Evolutionary conservation across 257 asterid species (phyloP).

Genomic region (Coffea canephora): DNA sequence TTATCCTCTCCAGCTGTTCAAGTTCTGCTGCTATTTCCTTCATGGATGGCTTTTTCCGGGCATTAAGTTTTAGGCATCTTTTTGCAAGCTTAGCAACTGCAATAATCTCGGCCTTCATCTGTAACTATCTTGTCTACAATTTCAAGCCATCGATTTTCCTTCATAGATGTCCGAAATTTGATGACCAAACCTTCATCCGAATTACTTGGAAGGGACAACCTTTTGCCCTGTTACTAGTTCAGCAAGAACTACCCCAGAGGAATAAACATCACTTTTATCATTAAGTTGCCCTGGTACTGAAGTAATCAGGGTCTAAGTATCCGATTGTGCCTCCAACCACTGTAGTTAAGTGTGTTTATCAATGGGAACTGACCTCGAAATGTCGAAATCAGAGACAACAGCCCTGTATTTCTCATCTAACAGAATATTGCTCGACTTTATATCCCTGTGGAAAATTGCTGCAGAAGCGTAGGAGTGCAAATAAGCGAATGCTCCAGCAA

Average conservation of each 20-base stretch:
- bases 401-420: slow-evolving; percentile 36
- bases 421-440: slow-evolving; percentile 41
- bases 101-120: slow-evolving; percentile 22
- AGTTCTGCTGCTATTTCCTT: slow-evolving; percentile 39
- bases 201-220: slow-evolving; percentile 17
- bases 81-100: slow-evolving; percentile 26
- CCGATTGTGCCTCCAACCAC: slow-evolving; percentile 42
- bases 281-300: slow-evolving; percentile 35
- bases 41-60: slow-evolving; percentile 37
- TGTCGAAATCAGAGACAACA: slow-evolving; percentile 38
- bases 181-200: slow-evolving; percentile 26
- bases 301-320: slow-evolving; percentile 42
- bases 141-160: slow-evolving; percentile 20
- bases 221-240: slow-evolving; percentile 35
- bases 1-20: slow-evolving; percentile 21
- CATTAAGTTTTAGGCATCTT: slow-evolving; percentile 25
- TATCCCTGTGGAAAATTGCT: slow-evolving; percentile 39
- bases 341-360: slow-evolving; percentile 6
- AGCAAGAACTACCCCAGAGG: slow-evolving; percentile 41
- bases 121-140: slow-evolving; percentile 20
- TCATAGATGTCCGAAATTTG: slow-evolving; percentile 25
- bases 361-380: slow-evolving; percentile 30
- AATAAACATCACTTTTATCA: slow-evolving; percentile 43
- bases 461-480: slow-evolving; percentile 39
- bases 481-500: slow-evolving; percentile 41